These are phyloP conservation scores for Zasmidium angulare DNA, from an alignment of 2,329 filamentous ascomycete species.

Conservation along the genomic window DNA sequence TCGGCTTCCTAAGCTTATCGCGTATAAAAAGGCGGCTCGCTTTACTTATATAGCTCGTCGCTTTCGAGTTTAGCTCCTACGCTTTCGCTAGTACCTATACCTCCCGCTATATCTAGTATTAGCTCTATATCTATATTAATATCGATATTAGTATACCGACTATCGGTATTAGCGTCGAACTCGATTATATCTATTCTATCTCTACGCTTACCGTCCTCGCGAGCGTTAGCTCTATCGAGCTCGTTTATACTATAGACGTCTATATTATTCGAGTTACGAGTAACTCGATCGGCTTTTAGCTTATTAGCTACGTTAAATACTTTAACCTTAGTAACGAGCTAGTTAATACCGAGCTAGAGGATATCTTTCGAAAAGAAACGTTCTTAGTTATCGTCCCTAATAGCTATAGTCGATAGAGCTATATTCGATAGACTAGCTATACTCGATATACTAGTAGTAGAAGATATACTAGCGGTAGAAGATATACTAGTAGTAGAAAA, in stretches of 20 bases:
- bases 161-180: not conserved
- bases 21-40: not conserved
- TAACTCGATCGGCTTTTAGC: not conserved
- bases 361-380: not conserved
- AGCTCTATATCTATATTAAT: not conserved
- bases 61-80: not conserved
- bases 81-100: not conserved
- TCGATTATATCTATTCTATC: not conserved
- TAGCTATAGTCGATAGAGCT: no score
- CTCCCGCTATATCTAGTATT: not conserved
- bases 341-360: not conserved
- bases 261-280: not conserved
- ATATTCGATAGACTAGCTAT: no score
- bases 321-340: not conserved
- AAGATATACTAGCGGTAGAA: not conserved
- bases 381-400: no score
- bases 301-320: not conserved
- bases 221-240: not conserved
- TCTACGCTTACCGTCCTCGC: not conserved
- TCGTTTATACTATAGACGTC: not conserved
- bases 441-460: no score
- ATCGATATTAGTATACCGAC: not conserved
- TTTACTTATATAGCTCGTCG: no score
- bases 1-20: not conserved
- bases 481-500: not conserved